Conservation (phyloP, 2,329 filamentous ascomycete species). For the Alternaria novae-zelandiae region DNA sequence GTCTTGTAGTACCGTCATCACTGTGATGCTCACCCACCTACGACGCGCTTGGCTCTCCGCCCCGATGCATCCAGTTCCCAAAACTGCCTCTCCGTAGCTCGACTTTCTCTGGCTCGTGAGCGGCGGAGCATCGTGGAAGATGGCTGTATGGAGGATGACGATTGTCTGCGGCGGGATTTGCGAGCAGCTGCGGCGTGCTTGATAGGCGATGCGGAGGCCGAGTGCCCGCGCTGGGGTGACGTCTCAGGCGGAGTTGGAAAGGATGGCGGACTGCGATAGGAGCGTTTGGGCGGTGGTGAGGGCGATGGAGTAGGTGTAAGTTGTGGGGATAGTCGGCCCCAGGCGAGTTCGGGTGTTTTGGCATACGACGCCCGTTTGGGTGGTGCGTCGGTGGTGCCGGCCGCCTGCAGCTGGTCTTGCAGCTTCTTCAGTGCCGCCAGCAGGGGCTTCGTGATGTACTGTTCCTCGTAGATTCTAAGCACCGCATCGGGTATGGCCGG, state of each 20-base stretch:
- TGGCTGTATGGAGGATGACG: neutral
- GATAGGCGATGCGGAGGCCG: neutral
- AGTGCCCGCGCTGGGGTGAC: neutral
- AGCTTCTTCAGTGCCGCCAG: slow-evolving; percentile 3
- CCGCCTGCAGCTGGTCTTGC: slow-evolving; percentile 1
- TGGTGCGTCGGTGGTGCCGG: neutral
- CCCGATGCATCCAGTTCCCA: slow-evolving; percentile 11
- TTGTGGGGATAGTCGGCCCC: slow-evolving; percentile 8
- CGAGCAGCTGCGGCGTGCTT: neutral
- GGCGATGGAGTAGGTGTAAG: slow-evolving; percentile 9
- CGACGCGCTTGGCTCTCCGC: slow-evolving; percentile 3
- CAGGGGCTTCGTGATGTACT: slow-evolving; percentile 1
- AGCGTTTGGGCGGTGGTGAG: neutral
- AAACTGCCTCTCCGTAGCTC: slow-evolving; percentile 3
- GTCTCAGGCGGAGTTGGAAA: neutral
- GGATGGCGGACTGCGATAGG: neutral
- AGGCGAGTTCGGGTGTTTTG: slow-evolving; percentile 6
- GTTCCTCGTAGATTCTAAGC: slow-evolving; percentile 4
- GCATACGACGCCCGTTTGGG: neutral
- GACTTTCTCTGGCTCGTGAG: slow-evolving; percentile 3
- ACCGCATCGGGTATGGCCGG: neutral
- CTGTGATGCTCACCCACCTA: slow-evolving; percentile 17
- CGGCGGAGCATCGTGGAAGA: neutral
- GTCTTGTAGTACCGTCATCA: neutral
- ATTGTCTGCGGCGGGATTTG: neutral